These are phyloP conservation scores for Aspergillus pseudoviridinutans DNA, from an alignment of 2,329 filamentous ascomycete species.

Conservation along the genomic window DNA sequence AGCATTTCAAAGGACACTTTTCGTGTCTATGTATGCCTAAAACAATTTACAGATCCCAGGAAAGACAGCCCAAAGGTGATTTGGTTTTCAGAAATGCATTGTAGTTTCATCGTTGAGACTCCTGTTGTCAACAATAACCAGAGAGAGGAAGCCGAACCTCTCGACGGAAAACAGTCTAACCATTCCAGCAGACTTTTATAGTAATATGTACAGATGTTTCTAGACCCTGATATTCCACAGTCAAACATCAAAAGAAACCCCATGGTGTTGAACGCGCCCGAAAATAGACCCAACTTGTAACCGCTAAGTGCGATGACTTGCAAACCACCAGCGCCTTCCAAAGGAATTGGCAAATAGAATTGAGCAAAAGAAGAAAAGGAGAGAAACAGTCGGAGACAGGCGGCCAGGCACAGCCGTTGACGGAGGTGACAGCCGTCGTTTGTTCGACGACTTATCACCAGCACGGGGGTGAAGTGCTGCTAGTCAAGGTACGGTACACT, in stretches of 20 bases:
- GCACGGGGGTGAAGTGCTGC: background rate
- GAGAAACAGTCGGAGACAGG: slow-evolving; percentile 9
- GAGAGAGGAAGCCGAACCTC: slow-evolving; percentile 5
- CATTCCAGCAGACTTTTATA: slow-evolving; percentile 15
- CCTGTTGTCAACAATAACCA: background rate
- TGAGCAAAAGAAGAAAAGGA: slow-evolving; percentile 3
- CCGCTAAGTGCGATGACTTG: slow-evolving; percentile 20
- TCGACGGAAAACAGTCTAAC: slow-evolving; percentile 1
- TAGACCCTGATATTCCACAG: slow-evolving; percentile 10
- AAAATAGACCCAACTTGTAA: slow-evolving; percentile 11
- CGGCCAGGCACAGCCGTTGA: slow-evolving; percentile 5
- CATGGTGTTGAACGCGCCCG: slow-evolving; percentile 11
- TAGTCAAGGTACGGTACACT: too few species aligned
- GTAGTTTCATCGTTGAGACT: background rate
- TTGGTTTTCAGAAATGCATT: background rate
- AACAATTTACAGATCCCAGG: background rate
- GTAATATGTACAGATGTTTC: slow-evolving; percentile 15
- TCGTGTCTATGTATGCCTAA: background rate
- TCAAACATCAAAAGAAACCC: slow-evolving; percentile 19
- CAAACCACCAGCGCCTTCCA: slow-evolving; percentile 34
- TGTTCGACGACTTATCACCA: slow-evolving; percentile 5
- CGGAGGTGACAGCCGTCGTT: background rate
- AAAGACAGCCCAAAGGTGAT: background rate
- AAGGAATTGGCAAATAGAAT: slow-evolving; percentile 12
- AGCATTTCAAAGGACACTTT: background rate